A percentile compares a stretch with the other conserved stretches of the same genome.
phyloP scores from a whole-genome alignment of 805 yeast species.

The Komagataella kurtzmanii region DNA sequence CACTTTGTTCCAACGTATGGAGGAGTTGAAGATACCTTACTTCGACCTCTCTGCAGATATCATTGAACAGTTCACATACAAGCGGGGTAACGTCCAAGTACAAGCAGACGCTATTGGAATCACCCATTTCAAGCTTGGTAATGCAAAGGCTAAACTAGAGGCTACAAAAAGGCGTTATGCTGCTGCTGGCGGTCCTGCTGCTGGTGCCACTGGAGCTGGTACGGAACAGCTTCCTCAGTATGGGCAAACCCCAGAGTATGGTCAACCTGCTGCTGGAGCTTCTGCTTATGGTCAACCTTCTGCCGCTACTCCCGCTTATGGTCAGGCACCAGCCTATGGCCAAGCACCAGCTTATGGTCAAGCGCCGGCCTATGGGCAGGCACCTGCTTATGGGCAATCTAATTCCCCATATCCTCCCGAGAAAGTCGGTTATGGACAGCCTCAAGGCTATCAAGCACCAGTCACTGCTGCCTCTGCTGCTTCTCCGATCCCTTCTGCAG shows the following conservation, averaged over 20 bases:
- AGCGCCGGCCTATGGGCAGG: conserved; percentile 12
- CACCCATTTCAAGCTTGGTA: conserved; percentile 82
- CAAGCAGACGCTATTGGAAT: conserved; percentile 81
- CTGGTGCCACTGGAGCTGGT: conserved; percentile 12
- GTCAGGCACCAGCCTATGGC: conserved; percentile 14
- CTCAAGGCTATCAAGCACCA: conserved; percentile 9
- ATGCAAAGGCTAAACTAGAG: conserved; percentile 75
- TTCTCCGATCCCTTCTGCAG: conserved; percentile 6
- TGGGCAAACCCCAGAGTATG: conserved; percentile 1
- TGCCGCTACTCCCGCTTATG: conserved; percentile 21
- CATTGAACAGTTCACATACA: conserved; percentile 60
- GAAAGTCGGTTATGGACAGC: conserved; percentile 9
- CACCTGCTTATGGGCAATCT: conserved; percentile 13
- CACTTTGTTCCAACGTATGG: conserved; percentile 82
- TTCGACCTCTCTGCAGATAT: conserved; percentile 81
- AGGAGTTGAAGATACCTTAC: conserved; percentile 93
- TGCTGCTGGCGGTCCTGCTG: conserved; percentile 19
- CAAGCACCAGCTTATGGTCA: conserved; percentile 14
- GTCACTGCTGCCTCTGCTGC: conserved; percentile 11
- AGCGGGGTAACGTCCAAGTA: conserved; percentile 88
- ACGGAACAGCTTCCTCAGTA: conserved; percentile 12
- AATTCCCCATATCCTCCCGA: conserved; percentile 13
- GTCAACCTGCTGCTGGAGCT: conserved; percentile 8
- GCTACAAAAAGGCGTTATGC: conserved; percentile 69
- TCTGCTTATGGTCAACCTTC: conserved; percentile 13